phyloP scores from a whole-genome alignment of 129 eudicot genomes.

The Calendula officinalis region DNA sequence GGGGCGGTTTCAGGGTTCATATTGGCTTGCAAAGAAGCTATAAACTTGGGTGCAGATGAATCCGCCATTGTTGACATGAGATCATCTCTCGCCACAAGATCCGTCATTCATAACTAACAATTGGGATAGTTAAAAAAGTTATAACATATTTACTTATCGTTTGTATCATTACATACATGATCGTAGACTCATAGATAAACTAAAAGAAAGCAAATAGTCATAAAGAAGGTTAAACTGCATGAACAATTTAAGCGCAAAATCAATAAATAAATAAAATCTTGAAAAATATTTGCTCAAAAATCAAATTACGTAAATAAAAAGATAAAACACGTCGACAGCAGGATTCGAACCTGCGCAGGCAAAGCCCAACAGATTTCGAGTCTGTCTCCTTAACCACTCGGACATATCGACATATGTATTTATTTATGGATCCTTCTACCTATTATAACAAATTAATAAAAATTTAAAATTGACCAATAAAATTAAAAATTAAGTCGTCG shows the following conservation, averaged over 20 bases:
- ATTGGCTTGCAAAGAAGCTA: constrained; percentile 88
- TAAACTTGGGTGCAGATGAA: constrained; percentile 80
- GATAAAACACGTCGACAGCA: constrained; percentile 72
- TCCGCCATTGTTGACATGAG: constrained; percentile 95
- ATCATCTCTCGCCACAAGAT: constrained; percentile 74
- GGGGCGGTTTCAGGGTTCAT: constrained; percentile 87
- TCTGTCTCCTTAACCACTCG: constrained; percentile 99
- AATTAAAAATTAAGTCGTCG: constrained; percentile 69
- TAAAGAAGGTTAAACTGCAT: neutral
- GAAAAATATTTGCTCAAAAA: no score
- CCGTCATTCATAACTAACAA: constrained; percentile 32
- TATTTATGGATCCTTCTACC: no score
- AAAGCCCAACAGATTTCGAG: constrained; percentile 99
- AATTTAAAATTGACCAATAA: no score
- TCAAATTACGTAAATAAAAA: no score
- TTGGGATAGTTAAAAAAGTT: neutral
- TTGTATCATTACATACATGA: constrained; percentile 14
- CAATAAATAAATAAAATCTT: no score
- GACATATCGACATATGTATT: constrained; percentile 77
- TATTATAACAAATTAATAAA: no score
- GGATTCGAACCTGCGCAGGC: constrained; percentile 99
- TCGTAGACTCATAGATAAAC: neutral
- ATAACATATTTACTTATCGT: constrained; percentile 12
- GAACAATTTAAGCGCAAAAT: neutral
- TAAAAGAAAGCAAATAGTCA: neutral